A percentile compares a stretch with the other conserved stretches of the same genome.
Conservation (phyloP, 2,329 filamentous ascomycete genomes). For the Diaporthe longicolla region DNA sequence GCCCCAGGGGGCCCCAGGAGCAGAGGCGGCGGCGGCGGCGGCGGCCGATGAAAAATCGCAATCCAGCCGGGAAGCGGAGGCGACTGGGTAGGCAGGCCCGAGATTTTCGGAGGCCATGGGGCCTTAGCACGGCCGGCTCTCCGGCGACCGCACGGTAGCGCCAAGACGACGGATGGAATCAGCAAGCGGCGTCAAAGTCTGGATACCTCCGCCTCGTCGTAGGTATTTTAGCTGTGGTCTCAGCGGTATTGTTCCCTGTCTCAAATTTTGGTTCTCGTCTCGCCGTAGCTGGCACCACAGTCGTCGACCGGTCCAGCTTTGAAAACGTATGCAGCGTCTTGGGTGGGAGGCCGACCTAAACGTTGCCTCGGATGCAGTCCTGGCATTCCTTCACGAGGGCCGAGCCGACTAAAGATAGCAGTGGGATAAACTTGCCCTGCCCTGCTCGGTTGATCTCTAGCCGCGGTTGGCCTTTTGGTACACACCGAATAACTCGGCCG, state of each 20-base stretch:
- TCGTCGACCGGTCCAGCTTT: slow-evolving; percentile 1
- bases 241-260: slow-evolving; percentile 14
- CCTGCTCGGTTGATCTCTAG: slow-evolving; percentile 17
- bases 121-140: slow-evolving; percentile 28
- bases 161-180: slow-evolving; percentile 31
- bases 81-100: slow-evolving; percentile 31
- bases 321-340: slow-evolving; percentile 13
- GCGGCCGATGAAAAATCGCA: slow-evolving; percentile 41
- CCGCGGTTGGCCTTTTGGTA: slow-evolving; percentile 8
- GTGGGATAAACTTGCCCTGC: slow-evolving; percentile 17
- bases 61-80: slow-evolving; percentile 29
- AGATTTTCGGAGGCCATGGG: slow-evolving; percentile 42
- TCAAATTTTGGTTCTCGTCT: slow-evolving; percentile 21
- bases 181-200: background rate
- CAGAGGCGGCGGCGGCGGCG: slow-evolving; percentile 34
- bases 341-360: slow-evolving; percentile 19
- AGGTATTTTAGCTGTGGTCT: slow-evolving; percentile 4
- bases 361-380: slow-evolving; percentile 23
- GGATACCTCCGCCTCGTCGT: background rate
- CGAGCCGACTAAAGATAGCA: slow-evolving; percentile 14
- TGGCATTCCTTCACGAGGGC: slow-evolving; percentile 21
- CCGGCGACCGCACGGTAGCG: slow-evolving; percentile 38
- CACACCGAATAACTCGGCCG: slow-evolving; percentile 4
- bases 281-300: slow-evolving; percentile 1
- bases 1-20: slow-evolving; percentile 33